Evolutionary conservation across 345 rosid species (phyloP).

Genomic region (Xanthoceras sorbifolium): DNA sequence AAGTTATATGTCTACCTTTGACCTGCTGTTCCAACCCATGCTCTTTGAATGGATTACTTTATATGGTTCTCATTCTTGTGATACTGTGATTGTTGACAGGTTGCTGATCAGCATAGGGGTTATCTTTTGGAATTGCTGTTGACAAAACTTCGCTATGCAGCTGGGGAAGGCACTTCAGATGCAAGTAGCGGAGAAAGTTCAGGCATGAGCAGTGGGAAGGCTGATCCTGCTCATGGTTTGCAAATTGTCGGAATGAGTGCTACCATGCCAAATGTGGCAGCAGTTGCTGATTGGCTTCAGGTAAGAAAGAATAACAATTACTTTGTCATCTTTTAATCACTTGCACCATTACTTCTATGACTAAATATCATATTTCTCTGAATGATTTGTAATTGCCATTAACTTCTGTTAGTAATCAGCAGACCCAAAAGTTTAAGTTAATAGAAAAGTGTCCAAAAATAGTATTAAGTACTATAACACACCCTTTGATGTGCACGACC

Average conservation of each 20-base stretch:
- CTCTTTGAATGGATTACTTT: neutral
- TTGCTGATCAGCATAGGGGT: constrained; percentile 94
- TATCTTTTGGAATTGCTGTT: constrained; percentile 94
- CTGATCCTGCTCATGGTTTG: constrained; percentile 77
- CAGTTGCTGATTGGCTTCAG: constrained; percentile 99
- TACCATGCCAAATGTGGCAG: constrained; percentile 97
- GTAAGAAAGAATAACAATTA: constrained; percentile 42
- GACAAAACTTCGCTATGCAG: constrained; percentile 96
- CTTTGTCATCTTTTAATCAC: constrained; percentile 12
- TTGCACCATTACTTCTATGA: constrained; percentile 2
- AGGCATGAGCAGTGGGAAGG: constrained; percentile 75
- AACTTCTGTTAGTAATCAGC: no score
- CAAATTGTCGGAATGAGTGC: constrained; percentile 99
- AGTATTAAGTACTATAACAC: no score
- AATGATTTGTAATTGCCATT: constrained; percentile 1
- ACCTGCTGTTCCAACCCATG: neutral
- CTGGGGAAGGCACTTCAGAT: constrained; percentile 85
- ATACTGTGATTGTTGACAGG: constrained; percentile 44
- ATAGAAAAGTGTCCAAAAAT: no score
- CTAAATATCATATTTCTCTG: constrained; percentile 9
- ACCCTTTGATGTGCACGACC: no score
- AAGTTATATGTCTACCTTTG: constrained; percentile 12
- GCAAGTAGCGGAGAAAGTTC: constrained; percentile 88
- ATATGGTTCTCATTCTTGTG: constrained; percentile 24
- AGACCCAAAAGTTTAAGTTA: no score